phyloP scores from a whole-genome alignment of 139 green algal species.

The Spirogloea muscicola region DNA sequence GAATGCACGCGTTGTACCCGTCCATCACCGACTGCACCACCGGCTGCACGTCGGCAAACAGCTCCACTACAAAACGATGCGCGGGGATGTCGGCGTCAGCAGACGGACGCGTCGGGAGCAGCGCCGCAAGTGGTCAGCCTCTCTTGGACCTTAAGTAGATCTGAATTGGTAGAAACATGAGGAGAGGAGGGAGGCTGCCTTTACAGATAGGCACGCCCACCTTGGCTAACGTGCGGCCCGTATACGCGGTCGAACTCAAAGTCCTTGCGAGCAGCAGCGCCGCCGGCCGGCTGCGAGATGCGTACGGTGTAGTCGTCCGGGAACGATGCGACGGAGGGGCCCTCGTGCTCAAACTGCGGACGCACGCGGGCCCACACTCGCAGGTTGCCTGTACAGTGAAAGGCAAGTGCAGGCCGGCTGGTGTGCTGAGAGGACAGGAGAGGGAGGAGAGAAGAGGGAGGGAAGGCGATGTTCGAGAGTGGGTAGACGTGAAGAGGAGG shows the following conservation, averaged over 20 bases:
- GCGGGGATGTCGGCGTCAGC: too few species aligned
- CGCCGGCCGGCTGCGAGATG: background rate
- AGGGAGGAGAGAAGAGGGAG: background rate
- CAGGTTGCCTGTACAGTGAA: conserved; percentile 26
- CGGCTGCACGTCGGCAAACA: conserved; percentile 43
- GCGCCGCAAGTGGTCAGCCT: too few species aligned
- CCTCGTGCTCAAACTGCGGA: conserved; percentile 39
- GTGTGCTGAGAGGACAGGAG: too few species aligned
- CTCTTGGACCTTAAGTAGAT: too few species aligned
- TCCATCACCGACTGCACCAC: conserved; percentile 47
- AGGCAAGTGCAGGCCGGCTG: too few species aligned
- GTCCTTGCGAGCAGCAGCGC: conserved; percentile 32
- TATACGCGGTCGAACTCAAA: conserved; percentile 45
- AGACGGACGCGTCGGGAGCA: too few species aligned
- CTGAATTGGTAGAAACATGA: too few species aligned
- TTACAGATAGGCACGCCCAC: too few species aligned
- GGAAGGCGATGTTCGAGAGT: too few species aligned
- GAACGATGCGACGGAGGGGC: conserved; percentile 17
- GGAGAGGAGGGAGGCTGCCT: too few species aligned
- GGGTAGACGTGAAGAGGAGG: too few species aligned
- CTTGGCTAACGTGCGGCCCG: conserved; percentile 35
- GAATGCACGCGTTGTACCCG: conserved; percentile 52
- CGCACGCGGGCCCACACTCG: conserved; percentile 26
- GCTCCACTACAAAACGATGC: conserved; percentile 18
- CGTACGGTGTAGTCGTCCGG: conserved; percentile 24